Conservation (phyloP, 83 land plant species). For the Diphasiastrum complanatum region DNA sequence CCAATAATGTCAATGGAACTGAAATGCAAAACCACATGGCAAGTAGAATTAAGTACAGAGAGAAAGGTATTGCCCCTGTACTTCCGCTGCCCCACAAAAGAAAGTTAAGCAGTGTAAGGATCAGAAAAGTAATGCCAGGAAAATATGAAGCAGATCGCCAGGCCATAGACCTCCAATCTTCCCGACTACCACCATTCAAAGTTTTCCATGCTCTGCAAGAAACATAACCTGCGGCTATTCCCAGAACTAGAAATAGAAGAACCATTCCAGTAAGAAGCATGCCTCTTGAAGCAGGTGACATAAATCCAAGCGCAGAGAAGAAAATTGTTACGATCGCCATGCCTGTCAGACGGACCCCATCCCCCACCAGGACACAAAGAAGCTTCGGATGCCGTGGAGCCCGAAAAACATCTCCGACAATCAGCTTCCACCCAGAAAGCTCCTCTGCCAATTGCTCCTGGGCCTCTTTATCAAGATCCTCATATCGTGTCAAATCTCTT, state of each 20-base stretch:
- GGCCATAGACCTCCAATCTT: constrained; percentile 57
- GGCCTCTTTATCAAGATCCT: constrained; percentile 54
- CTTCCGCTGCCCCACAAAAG: constrained; percentile 47
- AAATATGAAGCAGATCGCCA: constrained; percentile 71
- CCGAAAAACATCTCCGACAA: constrained; percentile 60
- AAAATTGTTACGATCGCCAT: constrained; percentile 49
- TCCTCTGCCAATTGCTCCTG: constrained; percentile 64
- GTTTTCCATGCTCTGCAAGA: constrained; percentile 52
- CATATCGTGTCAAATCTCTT: constrained; percentile 53
- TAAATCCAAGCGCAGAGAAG: constrained; percentile 52
- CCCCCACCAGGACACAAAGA: constrained; percentile 49
- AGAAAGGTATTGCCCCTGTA: constrained; percentile 67
- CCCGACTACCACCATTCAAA: constrained; percentile 39
- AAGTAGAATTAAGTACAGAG: constrained; percentile 51
- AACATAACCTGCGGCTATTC: constrained; percentile 45
- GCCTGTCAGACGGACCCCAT: constrained; percentile 51
- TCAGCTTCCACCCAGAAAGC: constrained; percentile 66
- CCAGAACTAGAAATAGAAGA: constrained; percentile 47
- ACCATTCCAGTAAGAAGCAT: constrained; percentile 62
- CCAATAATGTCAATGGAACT: constrained; percentile 22
- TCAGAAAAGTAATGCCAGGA: constrained; percentile 50
- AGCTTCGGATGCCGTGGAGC: constrained; percentile 43
- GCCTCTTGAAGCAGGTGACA: constrained; percentile 58
- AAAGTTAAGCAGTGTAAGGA: constrained; percentile 49
- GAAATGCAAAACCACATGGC: constrained; percentile 77